Percentiles rank a stretch among this genome's conserved stretches.
Evolutionary conservation across 192 early-diverging fungal genomes (phyloP).

Genomic region (Coemansia sp.): DNA sequence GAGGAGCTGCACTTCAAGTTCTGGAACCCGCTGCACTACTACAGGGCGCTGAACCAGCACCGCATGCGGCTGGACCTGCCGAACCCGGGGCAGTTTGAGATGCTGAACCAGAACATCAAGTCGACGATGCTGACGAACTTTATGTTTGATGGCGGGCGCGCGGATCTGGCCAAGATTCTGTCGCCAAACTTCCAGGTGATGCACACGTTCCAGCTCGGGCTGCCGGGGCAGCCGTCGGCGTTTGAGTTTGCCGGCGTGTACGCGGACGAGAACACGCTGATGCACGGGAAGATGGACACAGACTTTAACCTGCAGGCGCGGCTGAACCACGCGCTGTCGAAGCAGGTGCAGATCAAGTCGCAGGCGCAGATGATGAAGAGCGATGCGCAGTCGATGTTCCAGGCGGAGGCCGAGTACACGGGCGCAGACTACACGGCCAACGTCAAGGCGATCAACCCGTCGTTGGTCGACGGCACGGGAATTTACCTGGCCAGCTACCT

Average conservation of each 20-base stretch:
- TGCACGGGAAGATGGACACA: constrained; percentile 94
- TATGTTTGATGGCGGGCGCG: constrained; percentile 92
- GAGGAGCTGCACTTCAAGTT: constrained; percentile 54
- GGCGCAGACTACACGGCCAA: constrained; percentile 87
- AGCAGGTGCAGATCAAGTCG: constrained; percentile 61
- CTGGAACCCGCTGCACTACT: constrained; percentile 52
- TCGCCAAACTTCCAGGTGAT: constrained; percentile 93
- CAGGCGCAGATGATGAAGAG: constrained; percentile 62
- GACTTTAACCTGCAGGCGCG: constrained; percentile 85
- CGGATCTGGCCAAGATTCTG: constrained; percentile 90
- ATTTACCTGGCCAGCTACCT: constrained; percentile 85
- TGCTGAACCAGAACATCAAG: constrained; percentile 43
- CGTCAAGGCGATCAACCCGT: constrained; percentile 95
- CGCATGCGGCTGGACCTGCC: constrained; percentile 45
- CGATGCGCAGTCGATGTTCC: constrained; percentile 86
- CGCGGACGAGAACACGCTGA: constrained; percentile 72
- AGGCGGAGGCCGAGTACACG: constrained; percentile 89
- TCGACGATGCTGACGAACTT: constrained; percentile 81
- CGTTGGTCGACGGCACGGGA: constrained; percentile 85
- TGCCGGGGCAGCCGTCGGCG: constrained; percentile 71
- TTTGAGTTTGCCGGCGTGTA: constrained; percentile 94
- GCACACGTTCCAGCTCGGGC: constrained; percentile 88
- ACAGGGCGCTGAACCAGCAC: constrained; percentile 48
- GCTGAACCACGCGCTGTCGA: constrained; percentile 79
- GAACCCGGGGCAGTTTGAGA: constrained; percentile 49